Evolutionary conservation across 208 protist genomes (phyloP).

Genomic region (Trypanosoma congolense): DNA sequence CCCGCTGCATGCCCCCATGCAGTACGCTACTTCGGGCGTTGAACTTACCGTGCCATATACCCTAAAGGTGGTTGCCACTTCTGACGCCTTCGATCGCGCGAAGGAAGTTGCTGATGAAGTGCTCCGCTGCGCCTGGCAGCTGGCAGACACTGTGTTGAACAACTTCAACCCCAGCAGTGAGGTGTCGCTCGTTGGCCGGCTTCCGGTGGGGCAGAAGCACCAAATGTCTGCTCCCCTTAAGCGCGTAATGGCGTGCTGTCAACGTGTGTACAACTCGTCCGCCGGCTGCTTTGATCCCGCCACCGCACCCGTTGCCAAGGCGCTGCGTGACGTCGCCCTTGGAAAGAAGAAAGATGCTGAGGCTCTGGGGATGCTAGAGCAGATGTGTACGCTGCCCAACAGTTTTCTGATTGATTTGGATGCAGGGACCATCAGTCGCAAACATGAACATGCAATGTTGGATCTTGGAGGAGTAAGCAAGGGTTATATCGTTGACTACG

Average conservation of each 20-base stretch:
- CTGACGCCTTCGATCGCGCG: slow-evolving; percentile 17
- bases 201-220: slow-evolving; percentile 24
- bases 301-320: slow-evolving; percentile 21
- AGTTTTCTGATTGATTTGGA: slow-evolving; percentile 34
- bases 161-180: slow-evolving; percentile 49
- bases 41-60: slow-evolving; percentile 30
- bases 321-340: slow-evolving; percentile 18
- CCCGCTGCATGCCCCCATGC: slow-evolving; percentile 4
- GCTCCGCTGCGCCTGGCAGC: slow-evolving; percentile 20
- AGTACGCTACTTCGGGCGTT: slow-evolving; percentile 20
- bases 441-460: slow-evolving; percentile 27
- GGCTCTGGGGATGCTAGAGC: slow-evolving; percentile 19
- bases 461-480: slow-evolving; percentile 47
- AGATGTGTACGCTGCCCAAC: slow-evolving; percentile 25
- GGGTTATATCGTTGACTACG: slow-evolving; percentile 42
- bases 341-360: background rate
- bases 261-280: slow-evolving; percentile 28
- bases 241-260: slow-evolving; percentile 31
- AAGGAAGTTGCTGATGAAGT: slow-evolving; percentile 20
- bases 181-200: slow-evolving; percentile 28
- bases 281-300: slow-evolving; percentile 39
- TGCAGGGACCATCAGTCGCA: slow-evolving; percentile 32
- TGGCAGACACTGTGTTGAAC: slow-evolving; percentile 48
- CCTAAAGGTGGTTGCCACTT: slow-evolving; percentile 28
- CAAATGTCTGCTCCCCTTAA: slow-evolving; percentile 32